Evolutionary conservation across 176 grass and related monocot species (phyloP), one percentile per base, ranked within the genome.

Genomic region (Musa itinerans): DNA sequence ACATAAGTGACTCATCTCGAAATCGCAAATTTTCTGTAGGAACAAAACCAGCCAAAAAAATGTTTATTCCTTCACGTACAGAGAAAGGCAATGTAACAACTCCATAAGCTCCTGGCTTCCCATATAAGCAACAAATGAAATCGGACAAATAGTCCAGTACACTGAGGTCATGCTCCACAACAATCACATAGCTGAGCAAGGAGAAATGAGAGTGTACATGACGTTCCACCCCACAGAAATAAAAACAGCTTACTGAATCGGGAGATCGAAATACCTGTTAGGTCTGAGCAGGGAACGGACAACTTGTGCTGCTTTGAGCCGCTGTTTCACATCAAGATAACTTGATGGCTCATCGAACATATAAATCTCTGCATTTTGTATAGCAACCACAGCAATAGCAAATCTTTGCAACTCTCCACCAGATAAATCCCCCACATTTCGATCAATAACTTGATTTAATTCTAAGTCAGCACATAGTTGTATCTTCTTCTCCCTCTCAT

Each of bases 61-160:
- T 77, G 64, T 96, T 89, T 61, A 92, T 96, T 67, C 89, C 86
- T 83, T 92, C 89, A 75, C 86, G 77, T 65, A 96, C 92, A 1
- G 84, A 96, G 62, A 83, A 85, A 14, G 87, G 86, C 53, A 89
- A 75, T 23, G 92, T 96, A 85, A 89, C 89, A 69, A 92, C 92
- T 89, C 89, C 86, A 79, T 90, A 96, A 54, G 93, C 87, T 64
- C 89, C 87, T 62, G 89, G 87, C 82, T 96, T 96, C 43, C 93
- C 93, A 80, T 96, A 92, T 80, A 96, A 89, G 82, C 93, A 96
- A 61, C 89, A 92, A 81, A 92, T 96, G 81, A 90, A 92, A 51
- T 96, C 93, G 71, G 89, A 92, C 81, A 96, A 79, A 81, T 96
- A 92, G 81, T 92, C 93, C 56, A 96, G 79, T 51, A 96, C 83